Evolutionary conservation across 495 filamentous ascomycete genomes (phyloP).

Genomic region (Cercophora sp.): DNA sequence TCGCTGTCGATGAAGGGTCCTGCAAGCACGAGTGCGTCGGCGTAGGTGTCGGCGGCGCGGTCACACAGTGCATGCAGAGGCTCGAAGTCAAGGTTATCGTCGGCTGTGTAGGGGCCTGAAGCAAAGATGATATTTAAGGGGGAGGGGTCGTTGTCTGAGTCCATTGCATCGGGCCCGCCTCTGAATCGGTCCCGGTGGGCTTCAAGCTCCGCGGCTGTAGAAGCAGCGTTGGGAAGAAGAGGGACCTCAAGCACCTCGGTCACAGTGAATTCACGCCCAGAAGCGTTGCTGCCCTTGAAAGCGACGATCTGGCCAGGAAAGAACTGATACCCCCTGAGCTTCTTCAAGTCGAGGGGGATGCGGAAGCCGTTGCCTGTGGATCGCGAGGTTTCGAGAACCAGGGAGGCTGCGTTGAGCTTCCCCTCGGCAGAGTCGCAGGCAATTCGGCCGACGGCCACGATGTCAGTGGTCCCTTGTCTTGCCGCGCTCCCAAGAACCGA

Average conservation of each 20-base stretch:
- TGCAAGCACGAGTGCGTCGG: constrained; percentile 74
- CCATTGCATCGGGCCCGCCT: constrained; percentile 57
- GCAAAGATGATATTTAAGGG: constrained; percentile 74
- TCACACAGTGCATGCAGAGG: constrained; percentile 75
- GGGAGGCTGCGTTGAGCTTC: constrained; percentile 73
- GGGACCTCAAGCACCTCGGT: constrained; percentile 72
- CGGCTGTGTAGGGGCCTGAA: constrained; percentile 85
- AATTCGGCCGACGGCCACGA: constrained; percentile 87
- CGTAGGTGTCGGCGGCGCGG: constrained; percentile 66
- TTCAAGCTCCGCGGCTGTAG: constrained; percentile 56
- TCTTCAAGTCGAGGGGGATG: constrained; percentile 72
- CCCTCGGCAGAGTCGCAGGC: constrained; percentile 80
- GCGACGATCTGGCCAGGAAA: constrained; percentile 95
- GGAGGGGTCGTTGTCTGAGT: constrained; percentile 47
- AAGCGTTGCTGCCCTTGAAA: constrained; percentile 78
- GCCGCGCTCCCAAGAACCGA: constrained; percentile 84
- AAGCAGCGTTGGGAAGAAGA: constrained; percentile 63
- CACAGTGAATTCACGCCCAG: constrained; percentile 78
- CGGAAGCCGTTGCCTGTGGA: constrained; percentile 78
- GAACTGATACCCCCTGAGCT: constrained; percentile 69
- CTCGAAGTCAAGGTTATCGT: constrained; percentile 86
- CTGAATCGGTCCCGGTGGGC: constrained; percentile 59
- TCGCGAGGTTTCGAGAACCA: constrained; percentile 83
- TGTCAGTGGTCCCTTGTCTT: constrained; percentile 75
- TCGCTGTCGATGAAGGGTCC: constrained; percentile 90